Evolutionary conservation across 345 rosid species (phyloP).

Genomic region (Lagerstroemia speciosa): DNA sequence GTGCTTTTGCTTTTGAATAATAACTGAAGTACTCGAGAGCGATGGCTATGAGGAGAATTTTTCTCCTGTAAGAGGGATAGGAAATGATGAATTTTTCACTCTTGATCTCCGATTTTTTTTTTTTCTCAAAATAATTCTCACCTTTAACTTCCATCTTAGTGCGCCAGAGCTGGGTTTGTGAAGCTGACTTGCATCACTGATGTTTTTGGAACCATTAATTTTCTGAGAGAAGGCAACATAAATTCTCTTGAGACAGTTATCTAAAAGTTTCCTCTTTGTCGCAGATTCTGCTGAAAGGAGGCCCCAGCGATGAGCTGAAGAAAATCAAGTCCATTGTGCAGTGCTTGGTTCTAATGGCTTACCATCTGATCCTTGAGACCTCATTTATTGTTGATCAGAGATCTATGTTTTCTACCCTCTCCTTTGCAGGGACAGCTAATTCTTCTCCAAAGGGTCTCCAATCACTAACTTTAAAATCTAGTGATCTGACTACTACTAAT

Average conservation of each 20-base stretch:
- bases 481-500: conserved; percentile 16
- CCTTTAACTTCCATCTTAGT: not conserved
- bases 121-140: not conserved
- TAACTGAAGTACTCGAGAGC: too few species aligned
- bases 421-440: conserved; percentile 24
- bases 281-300: conserved; percentile 89
- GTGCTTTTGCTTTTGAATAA: not conserved
- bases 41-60: too few species aligned
- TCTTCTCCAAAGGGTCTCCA: conserved; percentile 16
- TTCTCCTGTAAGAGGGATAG: not conserved
- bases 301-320: conserved; percentile 71
- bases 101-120: not conserved
- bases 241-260: not conserved
- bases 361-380: conserved; percentile 88
- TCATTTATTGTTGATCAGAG: conserved; percentile 74
- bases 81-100: not conserved
- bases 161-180: not conserved
- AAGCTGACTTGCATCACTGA: not conserved
- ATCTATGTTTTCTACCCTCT: conserved; percentile 69
- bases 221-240: not conserved
- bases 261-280: conserved; percentile 5
- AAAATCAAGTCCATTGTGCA: conserved; percentile 76
- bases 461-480: conserved; percentile 20
- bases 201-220: not conserved
- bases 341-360: conserved; percentile 54